Evolutionary conservation across 805 yeast species (phyloP), one percentile per base, ranked within the genome.

Genomic region (Spathaspora passalidarum): DNA sequence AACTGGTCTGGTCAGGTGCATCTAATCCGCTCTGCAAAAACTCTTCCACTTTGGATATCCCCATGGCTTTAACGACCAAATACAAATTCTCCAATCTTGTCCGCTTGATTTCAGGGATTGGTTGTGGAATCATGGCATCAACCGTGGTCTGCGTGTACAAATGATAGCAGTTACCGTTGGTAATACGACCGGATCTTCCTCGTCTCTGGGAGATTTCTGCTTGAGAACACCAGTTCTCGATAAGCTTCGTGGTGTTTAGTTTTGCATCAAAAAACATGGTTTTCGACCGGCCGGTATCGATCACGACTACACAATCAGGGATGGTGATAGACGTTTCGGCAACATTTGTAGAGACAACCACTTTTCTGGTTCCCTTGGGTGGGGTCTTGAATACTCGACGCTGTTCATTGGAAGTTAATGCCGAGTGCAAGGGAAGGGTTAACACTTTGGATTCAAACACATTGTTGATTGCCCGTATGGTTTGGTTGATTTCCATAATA

Each of bases 161-260:
- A 59, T 87, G 90, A 64, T 81, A 92, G 51, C 97, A 90, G 11
- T 72, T 69, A 47, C 99, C 99, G 20, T 73, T 73, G 29, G 83
- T 79, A 10, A 92, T 89, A 78, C 99, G 91, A 51, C 99, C 99
- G n/a, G 97, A 92, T 72, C 99, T 86, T 62, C 99, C 99, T 62
- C 96, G 75, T 68, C 99, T 79, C 65, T 92, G 99, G 18, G 81
- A 78, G 18, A 84, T 84, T 57, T 95, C 96, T 0, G 98, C 97
- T 51, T 79, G 79, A 0, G 98, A 91, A 18, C 89, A 88, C 89
- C 96, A 92, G 3, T 76, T 73, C 56, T 92, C 97, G 4, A 81
- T 72, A 40, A 92, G 72, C 44, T 79, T 79, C 0, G 94, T 82
- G 4, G 90, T 78, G 54, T 86, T 86, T 13, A 81, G 71, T 32